phyloP scores from a whole-genome alignment of 768 basidiomycete species.

The Candolleomyces aberdarensis region DNA sequence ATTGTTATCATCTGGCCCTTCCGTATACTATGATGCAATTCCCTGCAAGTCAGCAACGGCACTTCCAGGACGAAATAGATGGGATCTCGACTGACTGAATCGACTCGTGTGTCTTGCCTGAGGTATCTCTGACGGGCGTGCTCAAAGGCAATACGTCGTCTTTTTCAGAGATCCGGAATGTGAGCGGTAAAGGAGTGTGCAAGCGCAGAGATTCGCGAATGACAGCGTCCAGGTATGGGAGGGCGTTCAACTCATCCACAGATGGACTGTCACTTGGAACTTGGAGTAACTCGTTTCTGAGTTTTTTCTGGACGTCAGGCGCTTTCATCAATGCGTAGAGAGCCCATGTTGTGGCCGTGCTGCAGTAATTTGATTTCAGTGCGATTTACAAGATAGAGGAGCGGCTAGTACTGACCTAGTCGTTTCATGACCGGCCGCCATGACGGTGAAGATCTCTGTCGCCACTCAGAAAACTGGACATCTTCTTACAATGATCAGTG shows the following conservation, averaged over 20 bases:
- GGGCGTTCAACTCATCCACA: slow-evolving; percentile 63
- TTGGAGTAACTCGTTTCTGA: slow-evolving; percentile 53
- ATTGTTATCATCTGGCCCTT: slow-evolving; percentile 44
- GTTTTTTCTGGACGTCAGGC: slow-evolving; percentile 46
- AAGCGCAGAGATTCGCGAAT: slow-evolving; percentile 58
- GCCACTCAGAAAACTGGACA: not conserved
- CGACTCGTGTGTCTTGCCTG: slow-evolving; percentile 35
- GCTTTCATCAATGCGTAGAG: slow-evolving; percentile 51
- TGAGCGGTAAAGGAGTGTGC: slow-evolving; percentile 47
- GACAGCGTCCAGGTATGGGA: slow-evolving; percentile 66
- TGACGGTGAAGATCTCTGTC: slow-evolving; percentile 58
- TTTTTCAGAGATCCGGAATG: slow-evolving; percentile 39
- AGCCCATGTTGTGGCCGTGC: slow-evolving; percentile 52
- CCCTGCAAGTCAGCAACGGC: not conserved
- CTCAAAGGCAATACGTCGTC: slow-evolving; percentile 53
- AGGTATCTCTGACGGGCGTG: slow-evolving; percentile 41
- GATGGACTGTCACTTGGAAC: slow-evolving; percentile 53
- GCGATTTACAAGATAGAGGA: not conserved
- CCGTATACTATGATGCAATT: slow-evolving; percentile 22
- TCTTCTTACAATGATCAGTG: not conserved
- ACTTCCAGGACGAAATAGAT: not conserved
- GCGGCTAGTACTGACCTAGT: slow-evolving; percentile 22
- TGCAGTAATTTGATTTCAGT: slow-evolving; percentile 7
- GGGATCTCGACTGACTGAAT: slow-evolving; percentile 29
- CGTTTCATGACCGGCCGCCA: slow-evolving; percentile 60